phyloP scores from a whole-genome alignment of 176 grass and related monocot genomes.

The Avena sativa region DNA sequence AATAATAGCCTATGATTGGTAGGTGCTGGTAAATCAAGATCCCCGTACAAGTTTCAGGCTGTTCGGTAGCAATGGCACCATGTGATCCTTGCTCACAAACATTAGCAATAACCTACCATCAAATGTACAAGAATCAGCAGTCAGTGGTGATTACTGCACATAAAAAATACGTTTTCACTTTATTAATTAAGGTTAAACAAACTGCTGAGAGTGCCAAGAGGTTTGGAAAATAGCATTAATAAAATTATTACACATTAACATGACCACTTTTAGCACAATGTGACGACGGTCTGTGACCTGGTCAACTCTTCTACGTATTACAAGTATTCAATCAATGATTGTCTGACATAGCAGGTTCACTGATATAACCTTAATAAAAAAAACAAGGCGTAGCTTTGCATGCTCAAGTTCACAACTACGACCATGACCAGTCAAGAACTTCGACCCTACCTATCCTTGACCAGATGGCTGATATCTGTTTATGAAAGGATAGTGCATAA shows the following conservation, averaged over 20 bases:
- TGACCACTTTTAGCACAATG: neutral
- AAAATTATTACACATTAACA: neutral
- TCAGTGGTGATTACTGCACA: slow-evolving; percentile 9
- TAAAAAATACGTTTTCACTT: neutral
- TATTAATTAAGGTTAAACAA: neutral
- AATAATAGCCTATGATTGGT: neutral
- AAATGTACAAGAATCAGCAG: slow-evolving; percentile 25
- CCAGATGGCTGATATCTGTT: neutral
- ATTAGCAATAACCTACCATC: slow-evolving; percentile 30
- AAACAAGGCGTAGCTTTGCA: neutral
- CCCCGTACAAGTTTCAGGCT: slow-evolving; percentile 24
- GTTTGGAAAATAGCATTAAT: neutral
- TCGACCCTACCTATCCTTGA: neutral
- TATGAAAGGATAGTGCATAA: neutral
- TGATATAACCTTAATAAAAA: neutral
- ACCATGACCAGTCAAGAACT: neutral
- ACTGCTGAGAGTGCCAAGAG: neutral
- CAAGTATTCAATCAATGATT: neutral
- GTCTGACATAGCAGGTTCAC: neutral
- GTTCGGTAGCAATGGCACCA: slow-evolving; percentile 13
- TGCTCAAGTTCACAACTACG: slow-evolving; percentile 5
- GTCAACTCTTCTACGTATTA: neutral
- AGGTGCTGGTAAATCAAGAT: neutral
- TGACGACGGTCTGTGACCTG: neutral
- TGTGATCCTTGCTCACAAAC: slow-evolving; percentile 38